Conservation (phyloP, 2,329 filamentous ascomycete genomes). For the Sporothrix brasiliensis region DNA sequence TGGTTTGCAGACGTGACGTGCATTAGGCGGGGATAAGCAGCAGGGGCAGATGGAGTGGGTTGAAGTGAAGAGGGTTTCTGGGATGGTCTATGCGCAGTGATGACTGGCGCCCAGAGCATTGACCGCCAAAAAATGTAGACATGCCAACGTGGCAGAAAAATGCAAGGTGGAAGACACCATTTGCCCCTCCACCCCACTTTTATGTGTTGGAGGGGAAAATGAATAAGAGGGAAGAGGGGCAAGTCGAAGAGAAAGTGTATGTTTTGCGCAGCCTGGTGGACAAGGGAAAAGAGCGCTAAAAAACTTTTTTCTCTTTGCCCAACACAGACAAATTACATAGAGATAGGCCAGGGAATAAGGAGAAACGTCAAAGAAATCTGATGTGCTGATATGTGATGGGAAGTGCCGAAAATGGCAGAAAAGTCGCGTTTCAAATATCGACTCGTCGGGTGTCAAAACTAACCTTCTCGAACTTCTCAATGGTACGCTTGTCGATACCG, state of each 20-base stretch:
- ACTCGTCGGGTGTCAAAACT: constrained; percentile 41
- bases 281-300: constrained; percentile 37
- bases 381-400: background rate
- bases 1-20: background rate
- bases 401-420: constrained; percentile 12
- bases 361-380: constrained; percentile 25
- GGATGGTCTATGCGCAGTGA: constrained; percentile 30
- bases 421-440: background rate
- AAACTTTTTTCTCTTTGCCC: constrained; percentile 34
- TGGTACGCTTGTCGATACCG: constrained; percentile 99
- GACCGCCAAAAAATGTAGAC: constrained; percentile 34
- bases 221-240: constrained; percentile 1
- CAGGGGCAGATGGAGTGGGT: background rate
- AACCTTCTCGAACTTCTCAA: constrained; percentile 99
- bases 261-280: constrained; percentile 22
- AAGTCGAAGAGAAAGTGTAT: constrained; percentile 29
- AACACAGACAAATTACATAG: constrained; percentile 34
- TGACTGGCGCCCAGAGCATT: constrained; percentile 8
- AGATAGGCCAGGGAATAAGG: constrained; percentile 30
- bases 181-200: constrained; percentile 37
- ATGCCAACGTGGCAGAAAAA: constrained; percentile 37
- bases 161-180: background rate
- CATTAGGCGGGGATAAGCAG: background rate
- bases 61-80: background rate
- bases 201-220: constrained; percentile 19